These are phyloP conservation scores for Pseudogymnoascus sp. DNA, from an alignment of 2,329 filamentous ascomycete genomes.

Conservation along the genomic window DNA sequence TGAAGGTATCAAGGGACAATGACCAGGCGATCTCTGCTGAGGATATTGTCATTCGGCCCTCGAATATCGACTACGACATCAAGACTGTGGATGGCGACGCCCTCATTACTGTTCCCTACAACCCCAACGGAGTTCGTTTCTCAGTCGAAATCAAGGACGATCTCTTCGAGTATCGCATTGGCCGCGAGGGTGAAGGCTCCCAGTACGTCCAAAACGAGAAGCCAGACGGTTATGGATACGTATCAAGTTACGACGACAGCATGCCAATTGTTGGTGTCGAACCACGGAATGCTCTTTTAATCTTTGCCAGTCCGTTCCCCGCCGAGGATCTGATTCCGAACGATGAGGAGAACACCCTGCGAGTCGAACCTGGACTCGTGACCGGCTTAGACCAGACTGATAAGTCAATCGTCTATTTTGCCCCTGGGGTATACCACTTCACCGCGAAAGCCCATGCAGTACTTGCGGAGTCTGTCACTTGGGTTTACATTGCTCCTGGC, in stretches of 20 bases:
- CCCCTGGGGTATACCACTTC: conserved; percentile 21
- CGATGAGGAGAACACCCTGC: conserved; percentile 13
- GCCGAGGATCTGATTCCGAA: conserved; percentile 16
- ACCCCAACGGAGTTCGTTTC: conserved; percentile 22
- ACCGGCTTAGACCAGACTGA: conserved; percentile 14
- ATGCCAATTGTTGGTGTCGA: conserved; percentile 23
- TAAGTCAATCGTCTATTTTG: conserved; percentile 18
- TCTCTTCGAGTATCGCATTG: conserved; percentile 23
- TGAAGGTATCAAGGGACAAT: conserved; percentile 20
- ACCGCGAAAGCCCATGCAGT: conserved; percentile 13
- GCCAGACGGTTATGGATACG: conserved; percentile 9
- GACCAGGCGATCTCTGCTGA: conserved; percentile 13
- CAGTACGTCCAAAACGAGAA: conserved; percentile 17
- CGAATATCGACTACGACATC: conserved; percentile 20
- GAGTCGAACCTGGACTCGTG: conserved; percentile 21
- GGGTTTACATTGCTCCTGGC: conserved; percentile 24
- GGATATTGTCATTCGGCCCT: conserved; percentile 26
- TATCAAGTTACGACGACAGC: not conserved
- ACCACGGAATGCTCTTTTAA: conserved; percentile 25
- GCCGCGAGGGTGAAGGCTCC: conserved; percentile 11
- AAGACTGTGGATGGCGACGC: conserved; percentile 17
- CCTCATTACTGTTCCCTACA: conserved; percentile 24
- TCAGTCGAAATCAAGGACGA: conserved; percentile 29
- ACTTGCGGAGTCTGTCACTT: conserved; percentile 14
- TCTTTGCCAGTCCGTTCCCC: conserved; percentile 27